Conservation (phyloP, 768 basidiomycete species). For the Pleurotus ostreatus region DNA sequence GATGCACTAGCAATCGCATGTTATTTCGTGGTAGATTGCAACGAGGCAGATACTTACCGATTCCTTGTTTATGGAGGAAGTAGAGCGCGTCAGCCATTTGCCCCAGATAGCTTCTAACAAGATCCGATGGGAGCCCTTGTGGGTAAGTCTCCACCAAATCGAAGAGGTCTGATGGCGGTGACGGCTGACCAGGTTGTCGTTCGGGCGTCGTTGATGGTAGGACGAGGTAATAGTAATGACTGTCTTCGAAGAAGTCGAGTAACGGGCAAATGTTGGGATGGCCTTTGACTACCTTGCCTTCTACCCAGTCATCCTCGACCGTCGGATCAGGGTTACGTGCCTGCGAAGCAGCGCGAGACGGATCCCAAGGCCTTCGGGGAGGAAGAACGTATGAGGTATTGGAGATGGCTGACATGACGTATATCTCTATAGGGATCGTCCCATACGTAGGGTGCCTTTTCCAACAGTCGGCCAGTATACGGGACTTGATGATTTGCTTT, state of each 20-base stretch:
- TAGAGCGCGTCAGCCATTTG: constrained; percentile 89
- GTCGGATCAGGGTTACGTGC: constrained; percentile 9
- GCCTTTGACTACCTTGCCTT: constrained; percentile 71
- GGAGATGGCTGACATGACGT: constrained; percentile 89
- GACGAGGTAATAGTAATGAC: constrained; percentile 93
- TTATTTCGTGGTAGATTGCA: constrained; percentile 1
- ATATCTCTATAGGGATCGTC: constrained; percentile 97
- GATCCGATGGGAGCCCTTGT: constrained; percentile 70
- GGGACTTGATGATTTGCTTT: constrained; percentile 97
- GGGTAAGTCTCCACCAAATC: constrained; percentile 92
- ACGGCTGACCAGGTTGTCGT: constrained; percentile 42
- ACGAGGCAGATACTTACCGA: constrained; percentile 50
- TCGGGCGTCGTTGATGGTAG: constrained; percentile 74
- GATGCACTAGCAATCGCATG: constrained; percentile 60
- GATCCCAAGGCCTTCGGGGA: constrained; percentile 79
- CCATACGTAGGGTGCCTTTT: constrained; percentile 93
- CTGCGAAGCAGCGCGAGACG: constrained; percentile 40
- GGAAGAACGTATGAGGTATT: constrained; percentile 78
- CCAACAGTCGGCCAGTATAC: constrained; percentile 99
- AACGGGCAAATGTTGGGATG: constrained; percentile 96
- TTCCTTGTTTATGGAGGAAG: constrained; percentile 89
- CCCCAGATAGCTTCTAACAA: constrained; percentile 81
- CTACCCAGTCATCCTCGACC: constrained; percentile 51
- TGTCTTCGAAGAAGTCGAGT: constrained; percentile 95
- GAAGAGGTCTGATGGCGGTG: constrained; percentile 81